Evolutionary conservation across 805 yeast species (phyloP), one percentile per base, ranked within the genome.

Genomic region (Jamesozyma rosinii): DNA sequence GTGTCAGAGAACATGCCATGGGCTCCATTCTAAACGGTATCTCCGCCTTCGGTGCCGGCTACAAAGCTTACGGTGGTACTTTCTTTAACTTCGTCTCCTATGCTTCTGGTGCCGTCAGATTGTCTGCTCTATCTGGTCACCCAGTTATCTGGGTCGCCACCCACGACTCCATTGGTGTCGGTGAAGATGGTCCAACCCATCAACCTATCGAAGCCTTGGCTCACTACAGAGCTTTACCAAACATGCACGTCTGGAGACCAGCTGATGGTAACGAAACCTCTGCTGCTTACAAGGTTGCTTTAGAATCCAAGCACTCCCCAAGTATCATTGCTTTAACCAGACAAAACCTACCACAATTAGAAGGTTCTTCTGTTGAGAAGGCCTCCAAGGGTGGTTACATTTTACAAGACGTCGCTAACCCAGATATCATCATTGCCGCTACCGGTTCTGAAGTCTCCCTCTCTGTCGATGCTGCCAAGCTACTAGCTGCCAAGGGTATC

Each of bases 1-100:
- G 98, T 81, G 95, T 90, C 53, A 83, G 98, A 72, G 98, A 90
- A 76, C 97, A 92, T 71, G 97, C 86, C 68, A 88, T 90, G 97
- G 96, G 95, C 72, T 96, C 97, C 52, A 83, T 89, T 67, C 76
- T 89, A 79, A 90, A 92, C 71, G 98, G 98, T 82, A 83, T 90
- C 57, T 75, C 92, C 47, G 97, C 96, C 44, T 90, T 71, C 62
- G 81, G 81, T 51, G 84, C 83, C 51, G 86, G 85, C 72, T 79
- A 74, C 76, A 83, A 81, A 68, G 81, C 88, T 57, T 89, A 81
- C 72, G 96, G 96, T 67, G 97, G 95, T 70, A 90, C 98, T 62
- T 90, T 90, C 88, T 76, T 90, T 68, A 90, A 92, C 80, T 90
- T 90, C 58, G 83, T 78, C 39, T 76, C 83, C 11, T 83, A 83